Evolutionary conservation across 2,329 filamentous ascomycete genomes (phyloP), one percentile per base, ranked within the genome.

Genomic region (Sporothrix euskadiensis): DNA sequence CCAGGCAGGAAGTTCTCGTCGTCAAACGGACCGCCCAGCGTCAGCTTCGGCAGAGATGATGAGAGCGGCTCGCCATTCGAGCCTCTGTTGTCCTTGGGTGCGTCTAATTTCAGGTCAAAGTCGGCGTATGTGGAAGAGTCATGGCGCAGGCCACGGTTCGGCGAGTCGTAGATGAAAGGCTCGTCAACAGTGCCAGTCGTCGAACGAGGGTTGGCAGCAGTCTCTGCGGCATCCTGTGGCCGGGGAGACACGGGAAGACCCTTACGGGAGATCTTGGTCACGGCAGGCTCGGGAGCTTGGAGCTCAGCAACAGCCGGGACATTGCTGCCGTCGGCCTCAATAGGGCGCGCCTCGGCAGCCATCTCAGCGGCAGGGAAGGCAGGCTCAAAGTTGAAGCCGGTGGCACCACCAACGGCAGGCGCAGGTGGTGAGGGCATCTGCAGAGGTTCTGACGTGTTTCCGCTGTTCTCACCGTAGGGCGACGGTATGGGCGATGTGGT

Each of bases 321-420:
- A 35, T 76, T 72, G 22, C 78, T 68, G 66, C 72, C 66, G 32
- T 82, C 80, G 56, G 66, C 49, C 41, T 83, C 80, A 26, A 44
- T 49, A 3, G 73, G 54, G 26, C 59, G 44, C 9, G 19, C 26
- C 14, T 65, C 61, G 4, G 22, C 56, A 7, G 32, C 77, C 1
- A 79, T 79, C 71, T 81, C 83, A 73, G 84, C 81, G 72, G 83
- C 81, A 4, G 83, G 81, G 32, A 84, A 78, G 19, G 83, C 79
- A 16, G 81, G 78, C 73, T 82, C 77, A 8, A 78, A 68, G 12
- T 65, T n/a, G 54, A 75, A 73, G 14, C 66, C 66, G 19, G 30
- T 22, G 0, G 66, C 44, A 10, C 69, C 75, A 30, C 74, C 76
- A 30, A 30, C 52, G 1, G 73, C 72, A 14, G 75, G 71, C 1